Base-by-base conservation (phyloP, 2,329 filamentous ascomycete species). In the Emmonsiellopsis sp. region DNA sequence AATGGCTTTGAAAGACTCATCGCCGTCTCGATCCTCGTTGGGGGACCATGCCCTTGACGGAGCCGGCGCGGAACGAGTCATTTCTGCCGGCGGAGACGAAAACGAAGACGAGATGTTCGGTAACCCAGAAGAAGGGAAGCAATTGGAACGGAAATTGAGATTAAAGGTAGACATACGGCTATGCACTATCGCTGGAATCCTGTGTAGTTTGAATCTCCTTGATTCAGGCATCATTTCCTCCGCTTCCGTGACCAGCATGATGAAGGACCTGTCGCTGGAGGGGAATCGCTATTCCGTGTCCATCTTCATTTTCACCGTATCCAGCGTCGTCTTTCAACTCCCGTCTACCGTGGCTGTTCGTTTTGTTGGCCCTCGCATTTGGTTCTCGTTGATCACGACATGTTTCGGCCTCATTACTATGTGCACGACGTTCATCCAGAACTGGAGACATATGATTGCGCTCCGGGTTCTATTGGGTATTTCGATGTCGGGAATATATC, bases 271-370 rank as follows among this genome's bases (percentile, higher is more conserved):
- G 42, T 76, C 78, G 13, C 72, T 88, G 10, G 76, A 80, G 42
- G 84, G 84, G 20, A 81, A 84, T 58, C 76, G 84, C 40, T 88
- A 85, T 60, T 85, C 82, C 1, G 78, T 87, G 4, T 78, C 82
- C 20, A 87, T 89, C 54, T 85, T 87, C 70, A 85, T 87, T 64
- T 87, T 87, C 67, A 87, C 84, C 8, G 77, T 87, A 53, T 76
- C 83, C 5, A 82, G 78, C 61, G 83, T 88, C 41, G 76, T 77
- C 8, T 87, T 85, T 62, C 84, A 87, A 64, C 70, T 87, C 7
- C 85, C 85, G 0, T 82, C 81, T 1, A 87, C 84, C 0, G 76
- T 87, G 44, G 80, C 82, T 1, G 81, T 86, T 31, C 76, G 85
- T 46, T 76, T 80, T 1, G 73, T 85, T 48, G 84, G 85, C 0